phyloP scores from a whole-genome alignment of 345 rosid genomes.

The Moricandia arvensis region DNA sequence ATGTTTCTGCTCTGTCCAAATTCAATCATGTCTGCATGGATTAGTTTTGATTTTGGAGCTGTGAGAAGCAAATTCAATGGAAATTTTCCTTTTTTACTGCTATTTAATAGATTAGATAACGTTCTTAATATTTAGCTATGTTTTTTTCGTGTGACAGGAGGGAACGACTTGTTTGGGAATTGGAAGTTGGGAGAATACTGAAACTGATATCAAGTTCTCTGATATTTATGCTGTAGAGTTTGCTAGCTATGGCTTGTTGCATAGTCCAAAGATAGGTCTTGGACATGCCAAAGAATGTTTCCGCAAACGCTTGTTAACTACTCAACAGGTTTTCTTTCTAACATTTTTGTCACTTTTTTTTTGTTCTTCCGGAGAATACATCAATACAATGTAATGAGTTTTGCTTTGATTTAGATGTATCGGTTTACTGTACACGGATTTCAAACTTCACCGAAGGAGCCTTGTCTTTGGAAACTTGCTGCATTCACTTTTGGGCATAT shows the following conservation, averaged over 20 bases:
- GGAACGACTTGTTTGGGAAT: conserved; percentile 56
- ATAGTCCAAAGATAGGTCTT: conserved; percentile 36
- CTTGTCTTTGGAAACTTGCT: conserved; percentile 58
- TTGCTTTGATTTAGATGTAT: conserved; percentile 53
- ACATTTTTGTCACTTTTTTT: background rate
- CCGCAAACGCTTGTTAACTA: conserved; percentile 35
- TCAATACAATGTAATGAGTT: background rate
- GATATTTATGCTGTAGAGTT: conserved; percentile 78
- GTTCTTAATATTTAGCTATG: background rate
- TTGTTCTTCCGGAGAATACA: background rate
- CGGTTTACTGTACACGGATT: conserved; percentile 60
- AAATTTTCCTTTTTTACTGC: background rate
- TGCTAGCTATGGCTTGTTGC: conserved; percentile 40
- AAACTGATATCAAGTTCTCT: conserved; percentile 49
- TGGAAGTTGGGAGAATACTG: conserved; percentile 35
- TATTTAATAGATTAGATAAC: background rate
- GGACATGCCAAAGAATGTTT: conserved; percentile 46
- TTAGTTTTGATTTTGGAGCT: background rate
- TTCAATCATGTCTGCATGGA: no score
- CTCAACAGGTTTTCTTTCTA: conserved; percentile 48
- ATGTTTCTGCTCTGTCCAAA: no score
- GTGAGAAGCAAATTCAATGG: background rate
- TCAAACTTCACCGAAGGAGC: conserved; percentile 55
- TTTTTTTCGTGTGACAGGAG: conserved; percentile 38
- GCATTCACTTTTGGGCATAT: conserved; percentile 62